phyloP scores from a whole-genome alignment of 2,329 filamentous ascomycete genomes.

The Colletotrichum karsti region DNA sequence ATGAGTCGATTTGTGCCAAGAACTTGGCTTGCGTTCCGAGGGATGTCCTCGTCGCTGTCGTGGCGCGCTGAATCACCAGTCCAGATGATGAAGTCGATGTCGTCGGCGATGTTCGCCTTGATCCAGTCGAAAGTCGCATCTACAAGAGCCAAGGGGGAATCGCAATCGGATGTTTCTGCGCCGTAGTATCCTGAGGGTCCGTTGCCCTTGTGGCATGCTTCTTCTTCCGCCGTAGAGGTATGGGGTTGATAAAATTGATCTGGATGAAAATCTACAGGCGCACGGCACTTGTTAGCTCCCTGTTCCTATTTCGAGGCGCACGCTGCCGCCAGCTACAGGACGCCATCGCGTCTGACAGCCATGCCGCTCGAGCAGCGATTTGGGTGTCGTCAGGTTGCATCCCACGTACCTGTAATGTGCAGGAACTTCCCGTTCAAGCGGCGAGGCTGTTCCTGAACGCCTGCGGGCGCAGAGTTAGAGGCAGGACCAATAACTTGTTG shows the following conservation, averaged over 20 bases:
- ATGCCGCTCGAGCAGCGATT: background rate
- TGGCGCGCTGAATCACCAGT: conserved; percentile 91
- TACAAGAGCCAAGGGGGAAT: conserved; percentile 81
- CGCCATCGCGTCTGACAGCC: background rate
- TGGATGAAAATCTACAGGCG: conserved; percentile 83
- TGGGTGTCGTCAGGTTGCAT: background rate
- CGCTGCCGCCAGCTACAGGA: too few relatives aligned
- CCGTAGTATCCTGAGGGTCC: conserved; percentile 85
- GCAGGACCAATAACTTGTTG: conserved; percentile 27
- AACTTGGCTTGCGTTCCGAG: conserved; percentile 80
- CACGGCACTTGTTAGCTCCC: background rate
- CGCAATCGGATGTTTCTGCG: conserved; percentile 87
- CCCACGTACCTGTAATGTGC: conserved; percentile 81
- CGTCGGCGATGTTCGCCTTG: conserved; percentile 75
- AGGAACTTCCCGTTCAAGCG: conserved; percentile 77
- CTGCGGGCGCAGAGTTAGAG: conserved; percentile 23
- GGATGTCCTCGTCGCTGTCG: conserved; percentile 84
- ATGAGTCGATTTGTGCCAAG: conserved; percentile 79
- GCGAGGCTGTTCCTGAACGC: conserved; percentile 45
- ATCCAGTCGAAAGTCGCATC: conserved; percentile 95
- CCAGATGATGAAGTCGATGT: conserved; percentile 91
- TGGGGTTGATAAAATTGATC: conserved; percentile 87
- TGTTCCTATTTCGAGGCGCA: conserved; percentile 9
- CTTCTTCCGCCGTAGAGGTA: conserved; percentile 72
- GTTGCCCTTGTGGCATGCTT: conserved; percentile 81